These are phyloP conservation scores for Aphanomyces astaci DNA, from an alignment of 352 stramenopile genomes.

Conservation along the genomic window DNA sequence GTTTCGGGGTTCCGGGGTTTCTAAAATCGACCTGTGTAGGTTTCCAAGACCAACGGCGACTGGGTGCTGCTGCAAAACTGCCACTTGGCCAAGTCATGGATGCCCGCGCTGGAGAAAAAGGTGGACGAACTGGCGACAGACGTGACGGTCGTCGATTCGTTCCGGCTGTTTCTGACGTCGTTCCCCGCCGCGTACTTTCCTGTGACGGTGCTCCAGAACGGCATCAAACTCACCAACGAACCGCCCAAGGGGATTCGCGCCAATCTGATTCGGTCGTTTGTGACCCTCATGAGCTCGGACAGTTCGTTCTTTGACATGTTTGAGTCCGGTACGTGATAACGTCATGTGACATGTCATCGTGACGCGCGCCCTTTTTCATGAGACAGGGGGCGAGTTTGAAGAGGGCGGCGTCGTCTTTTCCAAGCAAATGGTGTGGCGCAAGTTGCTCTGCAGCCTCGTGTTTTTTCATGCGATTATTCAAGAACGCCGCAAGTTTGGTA, in stretches of 20 bases:
- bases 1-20: background rate
- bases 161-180: constrained; percentile 90
- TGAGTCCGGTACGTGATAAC: constrained; percentile 3
- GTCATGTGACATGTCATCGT: background rate
- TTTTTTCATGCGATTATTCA: constrained; percentile 95
- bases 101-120: constrained; percentile 88
- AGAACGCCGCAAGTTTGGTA: constrained; percentile 89
- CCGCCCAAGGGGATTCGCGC: constrained; percentile 86
- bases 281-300: constrained; percentile 75
- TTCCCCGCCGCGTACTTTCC: constrained; percentile 89
- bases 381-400: constrained; percentile 42
- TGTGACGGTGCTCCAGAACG: constrained; percentile 87
- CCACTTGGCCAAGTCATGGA: constrained; percentile 92
- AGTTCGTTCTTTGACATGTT: constrained; percentile 44
- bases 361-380: too few relatives aligned
- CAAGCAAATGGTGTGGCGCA: constrained; percentile 80
- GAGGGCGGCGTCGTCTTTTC: constrained; percentile 31
- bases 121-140: constrained; percentile 74
- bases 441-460: constrained; percentile 78
- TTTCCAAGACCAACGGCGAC: constrained; percentile 70
- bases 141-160: constrained; percentile 52
- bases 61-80: constrained; percentile 94
- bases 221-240: constrained; percentile 91
- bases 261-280: constrained; percentile 86
- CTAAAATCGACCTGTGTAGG: constrained; percentile 6